Conservation (phyloP, 257 asterid species). For the Nicotiana paniculata region DNA sequence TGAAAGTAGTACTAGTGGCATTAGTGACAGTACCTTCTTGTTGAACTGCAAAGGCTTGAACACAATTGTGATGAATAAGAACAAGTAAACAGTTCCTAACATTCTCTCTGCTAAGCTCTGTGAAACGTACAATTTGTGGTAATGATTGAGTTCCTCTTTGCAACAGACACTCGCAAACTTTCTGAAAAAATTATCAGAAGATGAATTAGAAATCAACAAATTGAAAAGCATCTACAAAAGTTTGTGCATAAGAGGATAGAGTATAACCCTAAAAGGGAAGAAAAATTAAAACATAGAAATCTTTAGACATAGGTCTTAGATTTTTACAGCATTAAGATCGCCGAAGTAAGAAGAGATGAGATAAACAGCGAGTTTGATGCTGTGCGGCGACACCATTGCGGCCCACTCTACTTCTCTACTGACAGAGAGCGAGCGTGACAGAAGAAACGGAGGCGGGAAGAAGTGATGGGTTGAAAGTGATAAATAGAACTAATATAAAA, state of each 20-base stretch:
- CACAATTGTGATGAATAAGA: constrained; percentile 77
- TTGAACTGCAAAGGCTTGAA: constrained; percentile 58
- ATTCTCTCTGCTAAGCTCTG: constrained; percentile 52
- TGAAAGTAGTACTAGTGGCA: not conserved
- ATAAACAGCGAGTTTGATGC: constrained; percentile 57
- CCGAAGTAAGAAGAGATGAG: constrained; percentile 61
- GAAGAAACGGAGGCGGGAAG: not conserved
- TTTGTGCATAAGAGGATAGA: not conserved
- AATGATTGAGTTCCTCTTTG: constrained; percentile 59
- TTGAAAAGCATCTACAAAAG: not conserved
- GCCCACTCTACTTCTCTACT: constrained; percentile 3
- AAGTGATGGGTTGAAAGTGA: constrained; percentile 33
- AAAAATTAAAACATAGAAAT: not conserved
- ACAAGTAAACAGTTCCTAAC: constrained; percentile 69
- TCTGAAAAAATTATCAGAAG: constrained; percentile 28
- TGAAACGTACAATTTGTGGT: constrained; percentile 39
- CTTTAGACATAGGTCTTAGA: not conserved
- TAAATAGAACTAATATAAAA: constrained; percentile 25
- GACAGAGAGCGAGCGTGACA: not conserved
- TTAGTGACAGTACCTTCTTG: constrained; percentile 41
- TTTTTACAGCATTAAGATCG: constrained; percentile 48
- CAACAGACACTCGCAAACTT: constrained; percentile 75
- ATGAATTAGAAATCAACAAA: not conserved
- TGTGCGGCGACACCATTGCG: constrained; percentile 57
- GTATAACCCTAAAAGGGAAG: not conserved